Evolutionary conservation across 768 basidiomycete genomes (phyloP), one percentile per base, ranked within the genome.

Genomic region (Agrocybe praecox): DNA sequence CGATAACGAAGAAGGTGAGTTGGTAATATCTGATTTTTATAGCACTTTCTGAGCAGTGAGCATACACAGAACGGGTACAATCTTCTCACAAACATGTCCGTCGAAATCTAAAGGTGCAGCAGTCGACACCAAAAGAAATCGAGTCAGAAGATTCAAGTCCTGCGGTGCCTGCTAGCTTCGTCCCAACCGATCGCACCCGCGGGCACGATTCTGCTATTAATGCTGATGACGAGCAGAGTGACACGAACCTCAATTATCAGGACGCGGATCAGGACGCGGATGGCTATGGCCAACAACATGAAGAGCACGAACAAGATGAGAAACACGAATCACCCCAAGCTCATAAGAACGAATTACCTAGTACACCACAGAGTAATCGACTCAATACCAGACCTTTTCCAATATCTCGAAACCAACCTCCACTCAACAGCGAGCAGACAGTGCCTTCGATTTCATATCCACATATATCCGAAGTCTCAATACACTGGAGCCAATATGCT

Each of bases 401-500:
- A 29, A 29, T 29, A 29, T 29, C 26, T 29, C 26, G 9, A 29
- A 29, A 29, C 26, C n/a, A 44, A n/a, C 49, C 17, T 46, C 29
- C 43, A 51, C 26, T 21, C 46, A 33, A 36, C 26, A 15, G 36
- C 29, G 55, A n/a, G 12, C 36, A 40, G n/a, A 12, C n/a, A 15
- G 45, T 50, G 44, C 29, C 19, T 32, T 46, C 47, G n/a, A 26
- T 29, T n/a, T 46, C 48, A 2, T 64, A 64, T 43, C 63, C 60
- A n/a, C 65, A 66, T 51, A 57, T 63, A 44, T 61, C 65, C 2
- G 55, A 64, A 52, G 63, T 65, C 40, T 58, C 59, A 9, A 72
- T 67, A 8, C 76, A 78, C 50, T 80, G 78, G 78, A 73, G 70
- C 26, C 72, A 78, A 55, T 78, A 76, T 52, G 78, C 77, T 1